These are phyloP conservation scores for Gossypium raimondii DNA, from an alignment of 345 rosid genomes.

Conservation along the genomic window DNA sequence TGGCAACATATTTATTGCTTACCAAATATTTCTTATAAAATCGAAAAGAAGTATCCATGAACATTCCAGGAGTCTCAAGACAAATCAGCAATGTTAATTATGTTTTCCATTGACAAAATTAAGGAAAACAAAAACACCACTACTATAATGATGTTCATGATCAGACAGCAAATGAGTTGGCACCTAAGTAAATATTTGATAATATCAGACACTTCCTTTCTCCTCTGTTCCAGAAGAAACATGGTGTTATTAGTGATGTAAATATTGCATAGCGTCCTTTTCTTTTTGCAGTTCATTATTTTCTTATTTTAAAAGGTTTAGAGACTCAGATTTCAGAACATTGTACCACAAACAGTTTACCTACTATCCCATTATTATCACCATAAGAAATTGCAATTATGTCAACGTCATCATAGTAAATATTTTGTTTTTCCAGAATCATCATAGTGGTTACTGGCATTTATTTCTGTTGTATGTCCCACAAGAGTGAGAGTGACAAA, in stretches of 20 bases:
- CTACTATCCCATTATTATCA: neutral
- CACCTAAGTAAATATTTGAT: neutral
- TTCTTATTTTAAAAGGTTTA: neutral
- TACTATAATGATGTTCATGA: neutral
- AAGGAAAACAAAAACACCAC: neutral
- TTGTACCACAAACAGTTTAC: neutral
- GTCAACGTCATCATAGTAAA: neutral
- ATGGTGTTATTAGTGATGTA: neutral
- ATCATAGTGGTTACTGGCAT: neutral
- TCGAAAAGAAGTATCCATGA: neutral
- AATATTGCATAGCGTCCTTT: neutral
- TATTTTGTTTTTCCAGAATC: neutral
- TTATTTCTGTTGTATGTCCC: neutral
- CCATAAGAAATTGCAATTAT: slow-evolving; percentile 2
- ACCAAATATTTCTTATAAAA: no score
- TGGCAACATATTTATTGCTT: no score
- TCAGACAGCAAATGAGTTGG: neutral
- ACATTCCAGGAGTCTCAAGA: neutral
- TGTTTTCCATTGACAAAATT: neutral
- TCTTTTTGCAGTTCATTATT: neutral
- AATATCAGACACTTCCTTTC: neutral
- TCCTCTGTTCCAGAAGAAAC: neutral
- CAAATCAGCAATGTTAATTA: no score
- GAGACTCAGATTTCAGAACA: neutral
- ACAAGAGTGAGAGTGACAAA: neutral